Evolutionary conservation across 2,329 filamentous ascomycete genomes (phyloP), one percentile per base, ranked within the genome.

Genomic region (Epichloe sylvatica): DNA sequence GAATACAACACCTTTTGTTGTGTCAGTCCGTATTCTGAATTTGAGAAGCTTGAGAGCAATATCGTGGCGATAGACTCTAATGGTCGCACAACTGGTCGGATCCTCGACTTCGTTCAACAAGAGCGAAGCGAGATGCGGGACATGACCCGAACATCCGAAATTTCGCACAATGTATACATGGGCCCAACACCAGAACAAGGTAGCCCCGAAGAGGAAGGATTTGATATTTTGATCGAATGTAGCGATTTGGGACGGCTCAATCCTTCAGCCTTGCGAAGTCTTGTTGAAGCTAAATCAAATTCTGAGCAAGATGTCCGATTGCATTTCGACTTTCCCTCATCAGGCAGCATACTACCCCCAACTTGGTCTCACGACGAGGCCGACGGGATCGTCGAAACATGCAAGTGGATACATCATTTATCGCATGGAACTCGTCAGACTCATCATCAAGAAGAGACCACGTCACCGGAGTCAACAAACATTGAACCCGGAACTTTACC

Each of bases 71-170:
- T 91, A 44, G 81, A 94, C 65, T 80, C 83, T 0, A 67, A 73
- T 34, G 89, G 89, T 9, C 73, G 75, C 39, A 68, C 83, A 58
- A 94, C 87, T 0, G 86, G 86, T 30, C 78, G 82, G 17, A 81
- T 92, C 23, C 74, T 94, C 59, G 90, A 97, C 65, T 92, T 98
- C 63, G 86, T 87, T 62, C 83, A 86, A 57, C 87, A 88, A 70
- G 92, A 98, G 65, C 78, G 90, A 51, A 68, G 79, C 46, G 92
- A 98, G 68, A 97, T 98, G 91, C 89, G 86, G 64, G 76, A 76
- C 52, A 96, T 97, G 91, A 90, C 91, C 11, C 80, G 80, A 58
- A 84, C 90, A 3, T 89, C 89, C 0, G 86, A 95, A 64, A 94
- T 97, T 54, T 82, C 86, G 48, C 76, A 78, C 56, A 96, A 96